Percentiles rank a stretch among this genome's conserved stretches.
These are phyloP conservation scores for Chlamydomonas sp. DNA, from an alignment of 139 green algal species.

Conservation along the genomic window DNA sequence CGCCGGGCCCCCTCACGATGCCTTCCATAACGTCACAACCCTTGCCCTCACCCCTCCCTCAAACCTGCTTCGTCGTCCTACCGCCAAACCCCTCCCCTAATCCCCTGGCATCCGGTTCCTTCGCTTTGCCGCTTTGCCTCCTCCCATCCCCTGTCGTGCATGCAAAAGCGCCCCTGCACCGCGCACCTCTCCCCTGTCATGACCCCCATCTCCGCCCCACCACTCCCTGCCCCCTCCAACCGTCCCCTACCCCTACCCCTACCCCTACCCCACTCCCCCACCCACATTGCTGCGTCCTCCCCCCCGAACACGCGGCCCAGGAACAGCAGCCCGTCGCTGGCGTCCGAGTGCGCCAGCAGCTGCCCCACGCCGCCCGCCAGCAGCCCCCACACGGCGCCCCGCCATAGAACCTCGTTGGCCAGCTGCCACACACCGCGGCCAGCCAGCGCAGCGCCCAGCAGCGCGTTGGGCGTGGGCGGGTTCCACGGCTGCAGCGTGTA, in stretches of 20 bases:
- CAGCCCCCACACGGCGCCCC: constrained; percentile 15
- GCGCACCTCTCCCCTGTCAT: not conserved
- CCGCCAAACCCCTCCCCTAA: no score
- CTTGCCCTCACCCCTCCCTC: no score
- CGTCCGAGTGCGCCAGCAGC: constrained; percentile 2
- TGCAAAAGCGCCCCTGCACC: no score
- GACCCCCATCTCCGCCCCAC: not conserved
- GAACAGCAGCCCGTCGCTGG: constrained; percentile 22
- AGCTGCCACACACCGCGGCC: constrained; percentile 10
- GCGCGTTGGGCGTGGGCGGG: constrained; percentile 1
- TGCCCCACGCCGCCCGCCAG: not conserved
- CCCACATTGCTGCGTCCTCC: constrained; percentile 3
- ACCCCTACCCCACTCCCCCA: not conserved
- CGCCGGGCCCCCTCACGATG: no score
- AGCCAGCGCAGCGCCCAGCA: not conserved
- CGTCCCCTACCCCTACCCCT: not conserved
- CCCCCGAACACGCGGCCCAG: constrained; percentile 25
- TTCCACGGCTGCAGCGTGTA: constrained; percentile 41
- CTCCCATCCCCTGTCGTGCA: no score
- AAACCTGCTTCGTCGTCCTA: no score
- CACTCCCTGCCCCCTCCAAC: not conserved
- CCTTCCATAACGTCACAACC: no score
- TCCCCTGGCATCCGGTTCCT: no score
- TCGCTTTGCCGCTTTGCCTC: no score
- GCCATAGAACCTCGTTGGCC: constrained; percentile 36